Conservation (phyloP, 352 stramenopile genomes). For the Phytophthora lateralis region DNA sequence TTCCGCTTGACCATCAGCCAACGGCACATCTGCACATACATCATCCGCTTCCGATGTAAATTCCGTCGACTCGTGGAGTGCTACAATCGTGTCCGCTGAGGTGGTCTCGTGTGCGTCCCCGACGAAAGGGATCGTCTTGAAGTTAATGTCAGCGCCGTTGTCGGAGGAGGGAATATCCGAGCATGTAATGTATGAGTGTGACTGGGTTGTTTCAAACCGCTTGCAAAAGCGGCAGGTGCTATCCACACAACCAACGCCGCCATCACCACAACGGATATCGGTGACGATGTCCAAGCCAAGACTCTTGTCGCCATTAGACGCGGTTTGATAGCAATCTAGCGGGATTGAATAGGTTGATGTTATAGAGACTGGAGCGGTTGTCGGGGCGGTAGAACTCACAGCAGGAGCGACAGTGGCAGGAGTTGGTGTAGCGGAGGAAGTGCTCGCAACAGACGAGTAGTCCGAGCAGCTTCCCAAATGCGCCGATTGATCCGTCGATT, state of each 20-base stretch:
- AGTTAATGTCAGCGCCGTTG: slow-evolving; percentile 31
- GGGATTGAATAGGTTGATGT: slow-evolving; percentile 23
- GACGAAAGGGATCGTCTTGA: slow-evolving; percentile 22
- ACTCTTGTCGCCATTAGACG: slow-evolving; percentile 26
- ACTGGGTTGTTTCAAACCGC: slow-evolving; percentile 31
- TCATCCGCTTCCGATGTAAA: slow-evolving; percentile 4
- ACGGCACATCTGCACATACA: slow-evolving; percentile 15
- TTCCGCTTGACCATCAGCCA: slow-evolving; percentile 34
- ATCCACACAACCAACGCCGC: slow-evolving; percentile 36
- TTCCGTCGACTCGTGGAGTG: slow-evolving; percentile 9
- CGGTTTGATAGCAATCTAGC: slow-evolving; percentile 27
- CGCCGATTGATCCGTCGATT: slow-evolving; percentile 27
- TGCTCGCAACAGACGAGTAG: slow-evolving; percentile 1
- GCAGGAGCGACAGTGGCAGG: background rate
- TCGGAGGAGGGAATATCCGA: slow-evolving; percentile 21
- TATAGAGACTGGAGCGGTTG: slow-evolving; percentile 9
- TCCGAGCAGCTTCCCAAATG: slow-evolving; percentile 27
- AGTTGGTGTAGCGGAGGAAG: background rate
- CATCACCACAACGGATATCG: slow-evolving; percentile 39
- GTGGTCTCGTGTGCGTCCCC: slow-evolving; percentile 10
- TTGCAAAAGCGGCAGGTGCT: slow-evolving; percentile 39
- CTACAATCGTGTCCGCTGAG: slow-evolving; percentile 9
- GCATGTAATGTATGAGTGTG: slow-evolving; percentile 26
- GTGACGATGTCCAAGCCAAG: slow-evolving; percentile 34
- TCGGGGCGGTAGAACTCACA: slow-evolving; percentile 1